Percentiles rank a stretch among this genome's conserved stretches.
Conservation (phyloP, 768 basidiomycete species). For the Termitomyces sp. region DNA sequence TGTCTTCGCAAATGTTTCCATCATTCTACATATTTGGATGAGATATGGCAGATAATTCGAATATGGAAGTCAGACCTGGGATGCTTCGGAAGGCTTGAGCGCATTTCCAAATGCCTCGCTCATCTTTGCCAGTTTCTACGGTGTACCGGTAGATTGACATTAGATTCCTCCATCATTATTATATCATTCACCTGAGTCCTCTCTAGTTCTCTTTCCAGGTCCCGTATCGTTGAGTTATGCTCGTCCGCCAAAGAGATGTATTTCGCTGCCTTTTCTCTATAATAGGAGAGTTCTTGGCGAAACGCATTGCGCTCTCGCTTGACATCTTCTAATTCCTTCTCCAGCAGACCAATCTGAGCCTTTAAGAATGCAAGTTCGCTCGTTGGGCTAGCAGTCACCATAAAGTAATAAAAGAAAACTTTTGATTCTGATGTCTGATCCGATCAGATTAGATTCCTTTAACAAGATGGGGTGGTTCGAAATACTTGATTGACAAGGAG, state of each 20-base stretch:
- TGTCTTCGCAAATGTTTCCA: not conserved
- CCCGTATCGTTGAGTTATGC: not conserved
- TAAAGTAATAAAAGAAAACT: too few species aligned
- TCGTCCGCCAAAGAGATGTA: conserved; percentile 1
- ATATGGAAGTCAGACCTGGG: too few species aligned
- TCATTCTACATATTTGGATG: too few species aligned
- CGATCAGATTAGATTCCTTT: not conserved
- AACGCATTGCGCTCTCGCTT: not conserved
- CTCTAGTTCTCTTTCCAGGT: conserved; percentile 1
- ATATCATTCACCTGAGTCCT: not conserved
- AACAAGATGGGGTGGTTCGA: too few species aligned
- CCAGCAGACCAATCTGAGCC: not conserved
- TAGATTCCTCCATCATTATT: not conserved
- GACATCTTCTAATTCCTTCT: not conserved
- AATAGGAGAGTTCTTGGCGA: not conserved
- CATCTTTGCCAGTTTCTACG: not conserved
- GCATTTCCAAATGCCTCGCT: too few species aligned
- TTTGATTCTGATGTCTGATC: not conserved
- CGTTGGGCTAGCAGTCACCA: not conserved
- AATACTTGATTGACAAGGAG: too few species aligned
- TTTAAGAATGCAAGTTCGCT: not conserved
- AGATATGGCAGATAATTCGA: too few species aligned
- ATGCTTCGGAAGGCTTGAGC: not conserved
- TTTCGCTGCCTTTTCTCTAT: not conserved
- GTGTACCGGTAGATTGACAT: not conserved